phyloP scores from a whole-genome alignment of 352 stramenopile species.

The Globisporangium mamillatum region DNA sequence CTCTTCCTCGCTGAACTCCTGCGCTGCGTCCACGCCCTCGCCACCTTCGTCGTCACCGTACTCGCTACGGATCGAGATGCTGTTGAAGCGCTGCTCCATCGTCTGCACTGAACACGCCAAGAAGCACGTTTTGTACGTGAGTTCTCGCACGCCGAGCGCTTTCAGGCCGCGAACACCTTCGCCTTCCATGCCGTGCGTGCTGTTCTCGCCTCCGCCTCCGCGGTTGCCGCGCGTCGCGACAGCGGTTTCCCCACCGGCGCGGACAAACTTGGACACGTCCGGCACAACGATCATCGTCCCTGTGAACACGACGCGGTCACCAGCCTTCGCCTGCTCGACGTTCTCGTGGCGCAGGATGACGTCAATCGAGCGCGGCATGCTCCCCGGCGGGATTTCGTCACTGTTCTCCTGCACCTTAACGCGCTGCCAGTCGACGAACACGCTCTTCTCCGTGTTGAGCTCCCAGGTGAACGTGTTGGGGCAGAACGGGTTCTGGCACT shows the following conservation, averaged over 20 bases:
- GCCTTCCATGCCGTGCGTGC: conserved; percentile 75
- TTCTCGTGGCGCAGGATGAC: conserved; percentile 98
- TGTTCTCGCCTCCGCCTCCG: conserved; percentile 54
- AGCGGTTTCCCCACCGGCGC: conserved; percentile 62
- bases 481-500: conserved; percentile 97
- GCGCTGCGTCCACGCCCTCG: conserved; percentile 26
- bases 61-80: conserved; percentile 83
- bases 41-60: conserved; percentile 49
- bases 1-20: conserved; percentile 92
- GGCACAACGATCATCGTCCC: conserved; percentile 95
- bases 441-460: conserved; percentile 88
- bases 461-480: conserved; percentile 86
- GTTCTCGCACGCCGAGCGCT: conserved; percentile 93
- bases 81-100: conserved; percentile 86
- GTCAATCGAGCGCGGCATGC: conserved; percentile 96
- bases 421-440: conserved; percentile 99
- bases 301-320: conserved; percentile 94
- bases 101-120: conserved; percentile 93
- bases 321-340: conserved; percentile 96
- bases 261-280: conserved; percentile 91
- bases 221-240: conserved; percentile 43
- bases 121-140: conserved; percentile 99
- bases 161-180: conserved; percentile 95
- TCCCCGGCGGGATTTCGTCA: conserved; percentile 97
- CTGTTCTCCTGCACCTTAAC: conserved; percentile 99